phyloP scores from a whole-genome alignment of 2,329 filamentous ascomycete genomes.

The Paradendryphiella salina region DNA sequence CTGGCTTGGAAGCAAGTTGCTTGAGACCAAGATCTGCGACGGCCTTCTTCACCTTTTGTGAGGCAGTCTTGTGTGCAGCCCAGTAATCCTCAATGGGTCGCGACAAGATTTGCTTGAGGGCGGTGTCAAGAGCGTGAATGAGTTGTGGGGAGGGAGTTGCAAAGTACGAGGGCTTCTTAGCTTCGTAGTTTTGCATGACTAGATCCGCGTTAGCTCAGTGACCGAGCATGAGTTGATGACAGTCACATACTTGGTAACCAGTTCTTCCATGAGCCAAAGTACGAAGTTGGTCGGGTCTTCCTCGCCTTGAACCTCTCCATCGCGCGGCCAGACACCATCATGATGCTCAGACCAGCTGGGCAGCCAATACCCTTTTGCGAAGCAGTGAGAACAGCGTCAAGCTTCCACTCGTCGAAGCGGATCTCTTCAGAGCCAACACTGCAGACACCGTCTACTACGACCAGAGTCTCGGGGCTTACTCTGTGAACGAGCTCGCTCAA shows the following conservation, averaged over 20 bases:
- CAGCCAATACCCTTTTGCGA: slow-evolving; percentile 97
- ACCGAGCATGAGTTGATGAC: neutral
- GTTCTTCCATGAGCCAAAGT: slow-evolving; percentile 97
- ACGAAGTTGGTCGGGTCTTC: slow-evolving; percentile 80
- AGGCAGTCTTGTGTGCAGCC: slow-evolving; percentile 75
- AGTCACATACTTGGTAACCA: slow-evolving; percentile 76
- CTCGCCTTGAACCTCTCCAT: slow-evolving; percentile 78
- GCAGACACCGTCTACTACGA: slow-evolving; percentile 96
- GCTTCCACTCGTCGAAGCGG: slow-evolving; percentile 89
- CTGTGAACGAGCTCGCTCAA: slow-evolving; percentile 80
- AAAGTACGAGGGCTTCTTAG: slow-evolving; percentile 96
- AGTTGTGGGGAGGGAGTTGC: slow-evolving; percentile 95
- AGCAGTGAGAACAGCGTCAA: slow-evolving; percentile 91
- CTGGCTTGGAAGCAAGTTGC: slow-evolving; percentile 80
- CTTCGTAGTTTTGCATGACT: slow-evolving; percentile 99
- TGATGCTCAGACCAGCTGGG: slow-evolving; percentile 89
- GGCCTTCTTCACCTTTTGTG: slow-evolving; percentile 83
- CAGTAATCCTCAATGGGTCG: slow-evolving; percentile 81
- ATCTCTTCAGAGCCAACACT: slow-evolving; percentile 96
- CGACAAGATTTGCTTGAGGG: slow-evolving; percentile 82
- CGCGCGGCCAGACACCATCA: slow-evolving; percentile 88
- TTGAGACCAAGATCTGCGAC: slow-evolving; percentile 80
- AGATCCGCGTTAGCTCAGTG: slow-evolving; percentile 22
- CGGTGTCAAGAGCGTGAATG: slow-evolving; percentile 87
- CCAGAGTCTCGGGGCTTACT: slow-evolving; percentile 86